A percentile compares a stretch with the other conserved stretches of the same genome.
Conservation (phyloP, 441 rosid species). For the Syzygium syzygioides region DNA sequence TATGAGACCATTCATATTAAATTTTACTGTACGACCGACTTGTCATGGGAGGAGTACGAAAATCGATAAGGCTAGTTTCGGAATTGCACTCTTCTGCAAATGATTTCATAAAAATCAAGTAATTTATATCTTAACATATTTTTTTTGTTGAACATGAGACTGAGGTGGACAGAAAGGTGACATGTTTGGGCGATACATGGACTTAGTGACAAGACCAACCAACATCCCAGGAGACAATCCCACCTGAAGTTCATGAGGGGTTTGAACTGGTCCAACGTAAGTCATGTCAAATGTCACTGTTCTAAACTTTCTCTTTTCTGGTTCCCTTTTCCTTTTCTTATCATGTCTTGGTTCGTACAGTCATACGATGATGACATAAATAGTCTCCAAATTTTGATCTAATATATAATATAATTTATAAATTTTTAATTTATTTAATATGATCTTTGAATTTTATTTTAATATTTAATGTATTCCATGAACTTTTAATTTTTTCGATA, state of each 20-base stretch:
- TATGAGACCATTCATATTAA: neutral
- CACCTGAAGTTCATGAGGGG: conserved; percentile 24
- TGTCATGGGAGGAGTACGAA: neutral
- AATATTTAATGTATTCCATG: too few relatives aligned
- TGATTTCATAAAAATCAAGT: neutral
- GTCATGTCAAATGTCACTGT: conserved; percentile 1
- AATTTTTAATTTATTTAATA: too few relatives aligned
- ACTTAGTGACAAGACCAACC: conserved; percentile 30
- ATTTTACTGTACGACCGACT: neutral
- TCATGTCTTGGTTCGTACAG: neutral
- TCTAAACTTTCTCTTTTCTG: neutral
- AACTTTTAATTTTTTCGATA: too few relatives aligned
- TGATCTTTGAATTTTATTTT: rapidly evolving
- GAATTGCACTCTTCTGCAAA: neutral
- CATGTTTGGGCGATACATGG: conserved; percentile 9
- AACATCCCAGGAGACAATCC: conserved; percentile 38
- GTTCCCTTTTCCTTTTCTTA: neutral
- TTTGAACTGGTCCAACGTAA: neutral
- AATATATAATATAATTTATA: too few relatives aligned
- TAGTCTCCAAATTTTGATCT: too few relatives aligned
- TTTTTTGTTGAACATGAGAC: neutral
- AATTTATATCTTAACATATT: neutral
- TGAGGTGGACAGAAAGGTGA: neutral
- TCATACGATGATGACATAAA: too few relatives aligned
- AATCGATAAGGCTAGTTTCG: neutral